Evolutionary conservation across 345 rosid species (phyloP), one percentile per base, ranked within the genome.

Genomic region (Clarkia xantiana): DNA sequence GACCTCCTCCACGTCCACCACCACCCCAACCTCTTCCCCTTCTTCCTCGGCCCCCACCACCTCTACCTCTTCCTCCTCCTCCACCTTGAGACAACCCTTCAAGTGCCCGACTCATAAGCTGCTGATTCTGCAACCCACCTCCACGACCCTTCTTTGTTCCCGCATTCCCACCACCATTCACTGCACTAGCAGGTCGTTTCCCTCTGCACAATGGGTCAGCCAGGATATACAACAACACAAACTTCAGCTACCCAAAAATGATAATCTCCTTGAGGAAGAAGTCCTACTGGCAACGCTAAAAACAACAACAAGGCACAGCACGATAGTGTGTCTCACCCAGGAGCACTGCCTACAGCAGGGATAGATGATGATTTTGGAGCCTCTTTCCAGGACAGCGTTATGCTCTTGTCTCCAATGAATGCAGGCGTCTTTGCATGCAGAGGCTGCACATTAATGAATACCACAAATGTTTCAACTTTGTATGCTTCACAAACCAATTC

Each of bases 381-480:
- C 74, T 86, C 98, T 69, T 84, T 91, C 98, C 98, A 91, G 41
- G 98, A 91, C 42, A 84, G 81, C 56, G 73, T 86, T 61, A 86
- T 62, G 51, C 80, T 91, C 64, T 80, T 84, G 49, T 91, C 96
- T 56, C 96, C 96, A 47, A 81, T 86, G 67, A 86, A 91, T 15
- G 87, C 54, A 42, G 98, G 98, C 6, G 77, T 68, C 64, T 86
- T 91, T 29, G 78, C 72, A 76, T 91, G 98, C 60, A 91, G 61
- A 16, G 87, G 87, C 96, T 91, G 72, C 56, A 69, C 36, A 44
- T 40, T 38, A 40, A 2, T 7, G 4, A n/a, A n/a, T n/a, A n/a
- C 36, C 36, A 29, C 36, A 29, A 29, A n/a, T n/a, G n/a, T n/a
- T n/a, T n/a, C 18, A 34, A 23, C 3, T 9, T 47, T 11, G 2